Conservation (phyloP, 2,329 filamentous ascomycete genomes). For the Microsporum ferrugineum region DNA sequence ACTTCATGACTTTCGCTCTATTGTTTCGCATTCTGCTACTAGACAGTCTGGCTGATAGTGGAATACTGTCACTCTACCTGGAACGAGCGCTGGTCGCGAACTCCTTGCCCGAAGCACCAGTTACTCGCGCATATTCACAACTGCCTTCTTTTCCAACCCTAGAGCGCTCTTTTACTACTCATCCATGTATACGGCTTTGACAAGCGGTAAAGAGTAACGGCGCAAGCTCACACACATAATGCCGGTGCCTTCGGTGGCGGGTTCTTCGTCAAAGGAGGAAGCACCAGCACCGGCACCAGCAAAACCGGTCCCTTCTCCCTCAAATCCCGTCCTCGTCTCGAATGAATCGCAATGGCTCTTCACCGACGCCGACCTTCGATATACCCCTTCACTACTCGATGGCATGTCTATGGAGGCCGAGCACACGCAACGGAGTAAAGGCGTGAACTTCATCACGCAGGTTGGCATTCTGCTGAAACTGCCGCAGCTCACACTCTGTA, state of each 20-base stretch:
- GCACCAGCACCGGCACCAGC: not conserved
- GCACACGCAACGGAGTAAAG: conserved; percentile 70
- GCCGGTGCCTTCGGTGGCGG: not conserved
- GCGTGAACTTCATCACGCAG: conserved; percentile 92
- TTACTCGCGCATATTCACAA: not conserved
- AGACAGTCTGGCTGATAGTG: not conserved
- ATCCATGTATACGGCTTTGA: not conserved
- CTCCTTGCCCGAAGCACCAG: not conserved
- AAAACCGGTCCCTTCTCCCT: conserved; percentile 17
- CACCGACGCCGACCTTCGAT: conserved; percentile 66
- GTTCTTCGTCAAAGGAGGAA: not conserved
- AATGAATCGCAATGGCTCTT: conserved; percentile 76
- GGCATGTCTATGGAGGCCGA: conserved; percentile 69
- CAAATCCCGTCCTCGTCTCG: conserved; percentile 41
- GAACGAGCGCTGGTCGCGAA: not conserved
- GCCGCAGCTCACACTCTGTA: conserved; percentile 82
- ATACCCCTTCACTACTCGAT: conserved; percentile 73
- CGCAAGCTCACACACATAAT: not conserved
- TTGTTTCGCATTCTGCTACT: not conserved
- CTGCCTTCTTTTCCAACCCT: too few species aligned
- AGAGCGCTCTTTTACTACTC: too few species aligned
- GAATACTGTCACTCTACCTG: too few species aligned
- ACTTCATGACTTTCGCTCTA: not conserved
- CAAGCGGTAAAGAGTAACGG: not conserved
- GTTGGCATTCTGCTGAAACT: conserved; percentile 86